These are phyloP conservation scores for Aureobasidium sp. DNA, from an alignment of 2,329 filamentous ascomycete species.

Conservation along the genomic window DNA sequence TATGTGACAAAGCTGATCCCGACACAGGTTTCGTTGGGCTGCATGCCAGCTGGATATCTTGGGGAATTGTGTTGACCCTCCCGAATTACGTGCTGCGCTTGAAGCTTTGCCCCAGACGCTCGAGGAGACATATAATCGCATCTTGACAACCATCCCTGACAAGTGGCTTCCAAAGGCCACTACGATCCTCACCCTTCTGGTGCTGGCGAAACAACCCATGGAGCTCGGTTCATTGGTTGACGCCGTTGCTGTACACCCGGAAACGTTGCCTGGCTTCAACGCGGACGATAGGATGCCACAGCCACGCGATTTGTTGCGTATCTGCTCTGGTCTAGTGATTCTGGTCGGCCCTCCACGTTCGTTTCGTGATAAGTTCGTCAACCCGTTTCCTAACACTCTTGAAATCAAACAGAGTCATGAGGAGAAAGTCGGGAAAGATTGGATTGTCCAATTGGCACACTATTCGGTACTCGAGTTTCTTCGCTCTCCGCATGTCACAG, in stretches of 20 bases:
- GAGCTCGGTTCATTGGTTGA: not conserved
- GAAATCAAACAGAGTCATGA: too few species aligned
- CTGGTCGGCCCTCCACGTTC: too few species aligned
- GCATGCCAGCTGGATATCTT: not conserved
- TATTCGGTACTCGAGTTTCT: too few species aligned
- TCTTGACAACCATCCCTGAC: too few species aligned
- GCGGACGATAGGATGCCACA: not conserved
- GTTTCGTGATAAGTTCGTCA: too few species aligned
- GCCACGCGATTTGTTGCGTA: not conserved
- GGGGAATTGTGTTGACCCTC: not conserved
- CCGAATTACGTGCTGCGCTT: not conserved
- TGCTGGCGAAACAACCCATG: not conserved
- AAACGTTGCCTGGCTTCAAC: not conserved
- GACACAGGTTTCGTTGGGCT: not conserved
- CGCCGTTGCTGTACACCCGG: not conserved
- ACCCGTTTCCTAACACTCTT: too few species aligned
- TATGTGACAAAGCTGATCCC: not conserved
- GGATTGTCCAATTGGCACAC: too few species aligned
- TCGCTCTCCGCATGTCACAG: too few species aligned
- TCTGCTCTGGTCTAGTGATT: not conserved
- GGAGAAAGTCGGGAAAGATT: too few species aligned
- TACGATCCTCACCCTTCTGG: not conserved
- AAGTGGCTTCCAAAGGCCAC: too few species aligned
- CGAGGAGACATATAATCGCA: not conserved
- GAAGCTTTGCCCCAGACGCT: not conserved